A percentile compares a stretch with the other conserved stretches of the same genome.
These are phyloP conservation scores for Coemansia sp. DNA, from an alignment of 192 early-diverging fungal genomes.

Conservation along the genomic window DNA sequence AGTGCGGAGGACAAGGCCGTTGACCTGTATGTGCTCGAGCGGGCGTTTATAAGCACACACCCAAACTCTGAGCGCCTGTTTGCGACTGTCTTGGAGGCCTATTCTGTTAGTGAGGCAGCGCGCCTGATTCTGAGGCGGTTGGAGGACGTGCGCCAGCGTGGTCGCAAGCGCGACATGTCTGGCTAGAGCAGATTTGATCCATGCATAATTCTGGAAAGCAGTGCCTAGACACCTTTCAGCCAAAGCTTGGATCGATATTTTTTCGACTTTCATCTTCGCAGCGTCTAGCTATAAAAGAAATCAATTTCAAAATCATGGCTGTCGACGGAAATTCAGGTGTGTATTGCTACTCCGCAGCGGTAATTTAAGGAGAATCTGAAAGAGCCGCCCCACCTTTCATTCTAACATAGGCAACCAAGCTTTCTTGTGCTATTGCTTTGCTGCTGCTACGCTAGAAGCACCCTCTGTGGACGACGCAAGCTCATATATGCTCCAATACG, in stretches of 20 bases:
- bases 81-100: constrained; percentile 66
- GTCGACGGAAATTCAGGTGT: constrained; percentile 10
- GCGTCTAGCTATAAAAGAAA: too few relatives aligned
- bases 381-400: background rate
- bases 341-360: background rate
- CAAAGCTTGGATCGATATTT: constrained; percentile 34
- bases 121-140: constrained; percentile 62
- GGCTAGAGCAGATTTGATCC: constrained; percentile 45
- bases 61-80: constrained; percentile 80
- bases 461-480: constrained; percentile 27
- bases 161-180: constrained; percentile 79
- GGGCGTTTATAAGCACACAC: constrained; percentile 91
- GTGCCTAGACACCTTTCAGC: background rate
- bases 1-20: constrained; percentile 96
- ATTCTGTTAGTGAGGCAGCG: constrained; percentile 63
- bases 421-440: background rate
- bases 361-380: background rate
- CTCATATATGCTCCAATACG: constrained; percentile 37
- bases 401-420: background rate
- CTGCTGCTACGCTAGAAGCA: background rate
- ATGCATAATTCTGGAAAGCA: background rate
- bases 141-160: constrained; percentile 80
- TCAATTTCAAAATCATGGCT: constrained; percentile 8
- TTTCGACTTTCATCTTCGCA: background rate
- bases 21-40: constrained; percentile 97